Base-by-base conservation (phyloP, 768 basidiomycete genomes). In the Paxillus rubicundulus region DNA sequence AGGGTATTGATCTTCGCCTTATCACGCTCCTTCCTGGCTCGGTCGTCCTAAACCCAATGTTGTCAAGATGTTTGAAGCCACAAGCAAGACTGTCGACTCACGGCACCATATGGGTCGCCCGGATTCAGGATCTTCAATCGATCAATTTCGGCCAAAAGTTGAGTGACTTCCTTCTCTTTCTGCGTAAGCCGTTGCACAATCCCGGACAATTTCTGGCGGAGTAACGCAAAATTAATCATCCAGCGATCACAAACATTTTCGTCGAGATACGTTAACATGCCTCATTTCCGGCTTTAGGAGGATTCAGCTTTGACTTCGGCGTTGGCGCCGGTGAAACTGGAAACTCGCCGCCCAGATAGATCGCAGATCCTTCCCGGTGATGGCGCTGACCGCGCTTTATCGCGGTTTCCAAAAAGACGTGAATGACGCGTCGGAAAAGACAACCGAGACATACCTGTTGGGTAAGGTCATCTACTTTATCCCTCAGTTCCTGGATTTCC, bases 131-230 rank as follows among this genome's bases (percentile, higher is more conserved):
- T 71, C 58, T 80, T 83, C 57, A 85, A 69, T 16, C 77, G 75
- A 50, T 85, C 86, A 17, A 94, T 69, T 61, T 93, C 87, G 4
- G 77, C 77, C 63, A 86, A 85, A 2, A 95, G 76, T 50, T 85
- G 82, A 2, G 82, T 64, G 2, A 92, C 88, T 67, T 93, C 83
- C 61, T 88, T 91, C 72, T 97, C 93, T 66, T 92, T 93, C 65
- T 85, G 80, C 3, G 87, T 81, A 14, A 95, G 75, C 9, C 89
- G 82, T 61, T 92, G 89, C 9, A 92, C 82, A 17, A 95, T 63
- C 2, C 88, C 89, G 55, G 83, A 79, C 51, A 87, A 77, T 56
- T 79, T 84, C 80, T 87, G 18, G 5, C 4, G 12, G n/a, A 18
- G 21, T 33, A 50, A 21, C 43, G 24, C 12, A 20, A 6, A 14